Evolutionary conservation across 2,329 filamentous ascomycete genomes (phyloP).

Genomic region (Orbilia oligospora): DNA sequence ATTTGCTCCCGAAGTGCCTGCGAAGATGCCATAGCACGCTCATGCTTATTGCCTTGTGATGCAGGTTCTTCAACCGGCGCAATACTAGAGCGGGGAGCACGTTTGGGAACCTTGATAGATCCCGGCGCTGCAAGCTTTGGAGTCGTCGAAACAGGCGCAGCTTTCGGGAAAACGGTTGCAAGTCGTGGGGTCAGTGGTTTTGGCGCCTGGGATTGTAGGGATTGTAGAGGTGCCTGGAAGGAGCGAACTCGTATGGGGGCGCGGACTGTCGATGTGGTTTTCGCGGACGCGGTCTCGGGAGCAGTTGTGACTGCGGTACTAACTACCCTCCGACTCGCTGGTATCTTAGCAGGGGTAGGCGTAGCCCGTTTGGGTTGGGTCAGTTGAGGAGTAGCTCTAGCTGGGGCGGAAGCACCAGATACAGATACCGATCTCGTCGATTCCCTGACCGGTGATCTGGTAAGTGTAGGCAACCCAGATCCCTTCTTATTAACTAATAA

Average conservation of each 20-base stretch:
- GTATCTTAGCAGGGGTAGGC: slow-evolving; percentile 22
- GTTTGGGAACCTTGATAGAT: slow-evolving; percentile 55
- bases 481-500: slow-evolving; percentile 15
- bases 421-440: slow-evolving; percentile 10
- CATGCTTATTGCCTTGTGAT: slow-evolving; percentile 40
- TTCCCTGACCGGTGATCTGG: slow-evolving; percentile 41
- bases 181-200: slow-evolving; percentile 21
- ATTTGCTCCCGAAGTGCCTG: slow-evolving; percentile 85
- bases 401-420: slow-evolving; percentile 6
- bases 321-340: slow-evolving; percentile 20
- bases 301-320: neutral
- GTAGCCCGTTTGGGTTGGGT: slow-evolving; percentile 27
- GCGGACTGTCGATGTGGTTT: slow-evolving; percentile 10
- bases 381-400: slow-evolving; percentile 27
- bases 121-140: slow-evolving; percentile 38
- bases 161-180: slow-evolving; percentile 16
- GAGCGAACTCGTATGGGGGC: slow-evolving; percentile 44
- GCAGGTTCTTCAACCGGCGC: slow-evolving; percentile 12
- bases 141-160: slow-evolving; percentile 8
- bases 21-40: slow-evolving; percentile 61
- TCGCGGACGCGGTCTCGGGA: slow-evolving; percentile 15
- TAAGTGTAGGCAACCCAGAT: slow-evolving; percentile 45
- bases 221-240: slow-evolving; percentile 35
- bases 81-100: neutral
- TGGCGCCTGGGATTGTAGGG: slow-evolving; percentile 1